Percentiles rank a stretch among this genome's conserved stretches.
Conservation (phyloP, 2,329 filamentous ascomycete genomes). For the Pezicula neosporulosa region DNA sequence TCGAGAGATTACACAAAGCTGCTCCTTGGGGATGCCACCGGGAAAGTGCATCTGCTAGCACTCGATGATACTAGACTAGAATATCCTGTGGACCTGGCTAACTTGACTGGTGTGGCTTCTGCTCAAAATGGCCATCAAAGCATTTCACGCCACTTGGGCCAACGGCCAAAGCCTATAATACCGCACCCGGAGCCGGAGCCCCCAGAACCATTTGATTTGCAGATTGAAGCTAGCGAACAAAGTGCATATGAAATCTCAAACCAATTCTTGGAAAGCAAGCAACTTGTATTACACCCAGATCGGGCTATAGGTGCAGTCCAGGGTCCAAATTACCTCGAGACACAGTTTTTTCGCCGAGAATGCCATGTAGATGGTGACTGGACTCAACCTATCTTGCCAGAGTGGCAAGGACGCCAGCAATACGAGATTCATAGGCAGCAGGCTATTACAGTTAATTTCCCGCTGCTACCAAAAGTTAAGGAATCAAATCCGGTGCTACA, state of each 20-base stretch:
- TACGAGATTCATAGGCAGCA: slow-evolving; percentile 23
- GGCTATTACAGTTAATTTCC: background rate
- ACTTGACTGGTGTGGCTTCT: background rate
- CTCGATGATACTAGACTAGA: slow-evolving; percentile 37
- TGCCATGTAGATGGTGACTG: slow-evolving; percentile 44
- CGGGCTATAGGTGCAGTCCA: slow-evolving; percentile 52
- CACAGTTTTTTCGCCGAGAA: slow-evolving; percentile 42
- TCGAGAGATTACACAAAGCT: slow-evolving; percentile 53
- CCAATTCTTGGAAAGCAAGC: slow-evolving; percentile 34
- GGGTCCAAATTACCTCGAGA: slow-evolving; percentile 47
- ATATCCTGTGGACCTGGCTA: background rate
- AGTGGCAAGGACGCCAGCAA: slow-evolving; percentile 42
- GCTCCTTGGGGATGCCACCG: slow-evolving; percentile 58
- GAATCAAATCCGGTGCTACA: slow-evolving; percentile 2
- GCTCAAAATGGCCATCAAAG: background rate
- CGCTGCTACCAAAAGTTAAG: background rate
- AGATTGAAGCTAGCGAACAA: slow-evolving; percentile 9
- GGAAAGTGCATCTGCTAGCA: slow-evolving; percentile 53
- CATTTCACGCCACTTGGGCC: background rate
- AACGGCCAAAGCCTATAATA: slow-evolving; percentile 44
- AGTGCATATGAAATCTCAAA: slow-evolving; percentile 25
- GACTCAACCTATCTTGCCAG: slow-evolving; percentile 39
- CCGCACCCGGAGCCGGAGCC: slow-evolving; percentile 46
- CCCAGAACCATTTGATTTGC: slow-evolving; percentile 26
- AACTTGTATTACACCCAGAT: slow-evolving; percentile 41